Base-by-base conservation (phyloP, 2,329 filamentous ascomycete species). In the Colletotrichum sidae region DNA sequence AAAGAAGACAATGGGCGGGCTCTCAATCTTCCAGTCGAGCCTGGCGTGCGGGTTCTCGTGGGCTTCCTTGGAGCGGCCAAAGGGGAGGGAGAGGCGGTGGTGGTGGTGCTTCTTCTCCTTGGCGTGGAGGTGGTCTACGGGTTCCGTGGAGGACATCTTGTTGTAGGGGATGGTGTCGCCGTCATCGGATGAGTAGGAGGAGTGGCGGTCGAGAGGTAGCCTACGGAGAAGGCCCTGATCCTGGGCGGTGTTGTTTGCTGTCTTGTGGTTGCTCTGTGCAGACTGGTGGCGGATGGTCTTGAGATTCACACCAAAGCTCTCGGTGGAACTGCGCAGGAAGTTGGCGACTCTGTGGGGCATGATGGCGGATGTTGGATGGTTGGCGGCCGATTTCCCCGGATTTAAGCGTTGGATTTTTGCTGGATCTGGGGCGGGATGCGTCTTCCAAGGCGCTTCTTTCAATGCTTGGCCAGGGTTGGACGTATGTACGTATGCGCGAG, bases 1-100 rank as follows among this genome's bases (percentile, higher is more conserved):
- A 73, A 96, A 92, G 79, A 97, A 90, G 50, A 97, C 87, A 15
- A 95, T 84, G 3, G 94, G 94, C 1, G 94, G 93, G 11, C 92
- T 96, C 81, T 97, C 94, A 68, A 97, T 91, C 71, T 80, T 83
- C 82, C 84, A 87, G 65, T 82, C 78, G 15, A 88, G 73, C 2
- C 78, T 71, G 9, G 82, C 81, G 62, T 79, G 78, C 2, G 78
- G 72, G 57, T 78, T 78, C 60, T 73, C 69, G 45, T 76, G 69
- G n/a, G 69, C 69, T 9, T 85, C 81, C 72, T 81, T 81, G 69
- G 70, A 65, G 59, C 67, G 54, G 47, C 77, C 75, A 70, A 80
- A 80, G 64, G 76, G 79, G 55, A 80, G 73, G 12, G 79, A 79
- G 55, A 80, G 74, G 64, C 76, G 78, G 72, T 80, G 78, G 55